Percentiles rank a stretch among this genome's conserved stretches.
Conservation (phyloP, 495 filamentous ascomycete genomes). For the Ramalina intermedia region DNA sequence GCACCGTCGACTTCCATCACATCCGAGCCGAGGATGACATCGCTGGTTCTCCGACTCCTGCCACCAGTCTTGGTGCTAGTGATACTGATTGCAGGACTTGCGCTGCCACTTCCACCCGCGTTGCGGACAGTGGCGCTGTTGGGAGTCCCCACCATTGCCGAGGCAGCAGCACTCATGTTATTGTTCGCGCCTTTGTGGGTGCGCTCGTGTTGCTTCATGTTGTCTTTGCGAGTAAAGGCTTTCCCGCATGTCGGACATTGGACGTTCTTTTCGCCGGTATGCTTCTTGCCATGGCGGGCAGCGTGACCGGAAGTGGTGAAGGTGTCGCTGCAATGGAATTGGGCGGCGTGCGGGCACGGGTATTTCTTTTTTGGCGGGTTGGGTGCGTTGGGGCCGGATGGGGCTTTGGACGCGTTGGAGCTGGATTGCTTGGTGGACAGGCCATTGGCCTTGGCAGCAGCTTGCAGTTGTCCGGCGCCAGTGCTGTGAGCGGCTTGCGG, state of each 20-base stretch:
- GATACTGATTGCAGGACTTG: not conserved
- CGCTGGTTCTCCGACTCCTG: too few species aligned
- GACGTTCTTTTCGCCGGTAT: constrained; percentile 90
- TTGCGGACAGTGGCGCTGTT: not conserved
- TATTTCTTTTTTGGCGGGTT: constrained; percentile 35
- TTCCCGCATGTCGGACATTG: constrained; percentile 82
- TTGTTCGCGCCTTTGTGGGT: constrained; percentile 46
- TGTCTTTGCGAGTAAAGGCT: constrained; percentile 90
- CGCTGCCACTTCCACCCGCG: not conserved
- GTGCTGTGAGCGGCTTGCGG: not conserved
- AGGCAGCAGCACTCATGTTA: not conserved
- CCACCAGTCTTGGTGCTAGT: not conserved
- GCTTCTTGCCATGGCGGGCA: constrained; percentile 91
- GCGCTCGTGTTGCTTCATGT: constrained; percentile 94
- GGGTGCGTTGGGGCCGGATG: constrained; percentile 1
- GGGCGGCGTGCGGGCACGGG: constrained; percentile 42
- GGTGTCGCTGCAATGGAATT: constrained; percentile 58
- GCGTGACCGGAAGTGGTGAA: constrained; percentile 96
- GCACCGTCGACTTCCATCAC: constrained; percentile 6
- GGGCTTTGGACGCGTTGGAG: constrained; percentile 1
- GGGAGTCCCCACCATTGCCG: not conserved
- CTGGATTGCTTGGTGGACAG: not conserved
- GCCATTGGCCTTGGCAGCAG: constrained; percentile 1
- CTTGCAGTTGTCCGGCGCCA: too few species aligned
- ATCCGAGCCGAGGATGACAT: not conserved